Percentiles rank a stretch among this genome's conserved stretches.
phyloP scores from a whole-genome alignment of 495 filamentous ascomycete species.

The Corynascus novoguineensis region DNA sequence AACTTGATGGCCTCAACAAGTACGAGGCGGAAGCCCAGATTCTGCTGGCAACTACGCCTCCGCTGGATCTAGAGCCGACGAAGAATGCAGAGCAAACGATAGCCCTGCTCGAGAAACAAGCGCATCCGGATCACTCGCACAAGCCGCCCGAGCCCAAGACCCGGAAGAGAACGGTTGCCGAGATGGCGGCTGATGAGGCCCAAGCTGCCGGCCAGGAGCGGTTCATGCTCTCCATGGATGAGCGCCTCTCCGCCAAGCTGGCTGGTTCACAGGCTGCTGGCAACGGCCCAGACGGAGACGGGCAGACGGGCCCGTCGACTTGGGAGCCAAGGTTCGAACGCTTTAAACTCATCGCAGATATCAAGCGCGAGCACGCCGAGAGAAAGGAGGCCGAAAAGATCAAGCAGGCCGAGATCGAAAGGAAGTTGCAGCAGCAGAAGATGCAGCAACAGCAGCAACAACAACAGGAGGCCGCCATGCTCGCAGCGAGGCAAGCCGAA shows the following conservation, averaged over 20 bases:
- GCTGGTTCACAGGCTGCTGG: conserved; percentile 51
- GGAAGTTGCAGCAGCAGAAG: conserved; percentile 50
- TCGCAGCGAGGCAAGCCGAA: conserved; percentile 20
- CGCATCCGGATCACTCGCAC: conserved; percentile 68
- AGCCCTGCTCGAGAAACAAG: conserved; percentile 59
- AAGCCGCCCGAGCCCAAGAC: conserved; percentile 77
- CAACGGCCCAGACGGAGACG: conserved; percentile 66
- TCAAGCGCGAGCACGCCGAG: conserved; percentile 72
- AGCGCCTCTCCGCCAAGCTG: conserved; percentile 60
- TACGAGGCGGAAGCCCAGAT: conserved; percentile 67
- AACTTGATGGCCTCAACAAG: conserved; percentile 67
- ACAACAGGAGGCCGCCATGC: conserved; percentile 14
- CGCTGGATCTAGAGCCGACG: conserved; percentile 71
- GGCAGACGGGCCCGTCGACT: conserved; percentile 57
- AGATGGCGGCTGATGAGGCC: conserved; percentile 90
- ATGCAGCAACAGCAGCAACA: conserved; percentile 27
- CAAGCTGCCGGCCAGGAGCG: conserved; percentile 80
- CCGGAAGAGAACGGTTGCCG: conserved; percentile 88
- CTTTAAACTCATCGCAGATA: conserved; percentile 84
- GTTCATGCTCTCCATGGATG: conserved; percentile 91
- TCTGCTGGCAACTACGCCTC: conserved; percentile 61
- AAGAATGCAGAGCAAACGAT: conserved; percentile 61
- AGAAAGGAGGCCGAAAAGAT: conserved; percentile 57
- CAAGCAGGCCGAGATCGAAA: conserved; percentile 60
- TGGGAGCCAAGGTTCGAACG: conserved; percentile 85